Percentiles rank a stretch among this genome's conserved stretches.
Conservation (phyloP, 164 flowering plant species). For the Nymphaea colorata region DNA sequence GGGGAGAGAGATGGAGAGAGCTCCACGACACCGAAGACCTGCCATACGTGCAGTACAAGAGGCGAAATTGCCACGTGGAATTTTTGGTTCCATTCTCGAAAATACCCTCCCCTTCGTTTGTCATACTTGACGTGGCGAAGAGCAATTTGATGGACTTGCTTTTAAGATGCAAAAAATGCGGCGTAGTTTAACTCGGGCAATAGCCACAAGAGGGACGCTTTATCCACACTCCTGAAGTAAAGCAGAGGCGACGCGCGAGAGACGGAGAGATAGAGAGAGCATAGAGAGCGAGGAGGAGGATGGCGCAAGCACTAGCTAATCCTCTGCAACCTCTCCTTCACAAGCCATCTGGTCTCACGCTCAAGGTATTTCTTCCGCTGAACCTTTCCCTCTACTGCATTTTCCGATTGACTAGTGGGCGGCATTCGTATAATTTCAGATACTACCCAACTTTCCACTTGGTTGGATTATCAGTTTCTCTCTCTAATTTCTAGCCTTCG, state of each 20-base stretch:
- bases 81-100: too few relatives aligned
- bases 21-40: too few relatives aligned
- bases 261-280: neutral
- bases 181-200: too few relatives aligned
- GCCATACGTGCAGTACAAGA: too few relatives aligned
- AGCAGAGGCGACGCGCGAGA: neutral
- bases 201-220: neutral
- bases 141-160: too few relatives aligned
- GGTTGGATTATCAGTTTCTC: neutral
- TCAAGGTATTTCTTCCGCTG: neutral
- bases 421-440: too few relatives aligned
- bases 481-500: neutral
- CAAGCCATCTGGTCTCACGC: neutral
- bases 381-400: neutral
- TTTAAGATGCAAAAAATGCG: too few relatives aligned
- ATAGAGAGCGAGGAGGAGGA: neutral
- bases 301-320: neutral
- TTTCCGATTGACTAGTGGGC: too few relatives aligned
- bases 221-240: neutral
- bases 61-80: too few relatives aligned
- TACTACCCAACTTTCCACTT: neutral
- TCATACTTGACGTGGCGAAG: too few relatives aligned
- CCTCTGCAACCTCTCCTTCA: conserved; percentile 2
- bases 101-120: too few relatives aligned
- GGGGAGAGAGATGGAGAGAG: too few relatives aligned